A percentile compares a stretch with the other conserved stretches of the same genome.
These are phyloP conservation scores for Ganoderma sinense DNA, from an alignment of 1,284 basidiomycete genomes.

Conservation along the genomic window DNA sequence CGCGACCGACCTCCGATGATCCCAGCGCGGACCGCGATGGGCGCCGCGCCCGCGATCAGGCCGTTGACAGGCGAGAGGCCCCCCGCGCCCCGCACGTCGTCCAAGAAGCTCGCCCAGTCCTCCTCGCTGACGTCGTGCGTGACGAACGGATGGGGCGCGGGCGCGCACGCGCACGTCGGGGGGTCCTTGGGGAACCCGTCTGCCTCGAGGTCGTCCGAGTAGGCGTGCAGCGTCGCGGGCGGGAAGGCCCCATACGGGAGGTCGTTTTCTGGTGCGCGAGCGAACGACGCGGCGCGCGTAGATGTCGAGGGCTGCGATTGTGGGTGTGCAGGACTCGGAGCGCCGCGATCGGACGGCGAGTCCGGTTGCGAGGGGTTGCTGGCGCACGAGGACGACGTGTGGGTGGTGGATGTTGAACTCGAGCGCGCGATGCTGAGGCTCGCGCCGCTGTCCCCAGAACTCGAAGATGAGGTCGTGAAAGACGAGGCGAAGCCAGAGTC, in stretches of 20 bases:
- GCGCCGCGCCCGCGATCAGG: constrained; percentile 20
- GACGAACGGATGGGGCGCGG: constrained; percentile 32
- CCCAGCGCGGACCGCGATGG: constrained; percentile 11
- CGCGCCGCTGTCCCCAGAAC: background rate
- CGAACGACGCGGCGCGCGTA: constrained; percentile 3
- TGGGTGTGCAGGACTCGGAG: no score
- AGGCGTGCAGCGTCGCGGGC: constrained; percentile 23
- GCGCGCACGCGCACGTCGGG: constrained; percentile 26
- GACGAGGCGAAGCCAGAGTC: background rate
- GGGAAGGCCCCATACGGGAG: constrained; percentile 27
- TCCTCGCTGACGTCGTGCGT: constrained; percentile 32
- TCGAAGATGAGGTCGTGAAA: background rate
- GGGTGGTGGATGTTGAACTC: background rate
- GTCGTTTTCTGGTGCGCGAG: background rate
- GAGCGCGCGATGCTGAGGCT: background rate
- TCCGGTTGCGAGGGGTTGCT: background rate
- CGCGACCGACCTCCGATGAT: constrained; percentile 14
- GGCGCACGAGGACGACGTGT: background rate
- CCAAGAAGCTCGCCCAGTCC: constrained; percentile 33
- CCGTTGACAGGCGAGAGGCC: constrained; percentile 16
- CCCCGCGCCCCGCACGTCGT: constrained; percentile 25
- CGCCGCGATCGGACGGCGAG: background rate
- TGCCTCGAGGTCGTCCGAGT: constrained; percentile 21
- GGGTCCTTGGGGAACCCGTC: constrained; percentile 28
- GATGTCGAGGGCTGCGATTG: background rate